Percentiles rank a stretch among this genome's conserved stretches.
Evolutionary conservation across 257 asterid genomes (phyloP).

Genomic region (Lycium barbarum): DNA sequence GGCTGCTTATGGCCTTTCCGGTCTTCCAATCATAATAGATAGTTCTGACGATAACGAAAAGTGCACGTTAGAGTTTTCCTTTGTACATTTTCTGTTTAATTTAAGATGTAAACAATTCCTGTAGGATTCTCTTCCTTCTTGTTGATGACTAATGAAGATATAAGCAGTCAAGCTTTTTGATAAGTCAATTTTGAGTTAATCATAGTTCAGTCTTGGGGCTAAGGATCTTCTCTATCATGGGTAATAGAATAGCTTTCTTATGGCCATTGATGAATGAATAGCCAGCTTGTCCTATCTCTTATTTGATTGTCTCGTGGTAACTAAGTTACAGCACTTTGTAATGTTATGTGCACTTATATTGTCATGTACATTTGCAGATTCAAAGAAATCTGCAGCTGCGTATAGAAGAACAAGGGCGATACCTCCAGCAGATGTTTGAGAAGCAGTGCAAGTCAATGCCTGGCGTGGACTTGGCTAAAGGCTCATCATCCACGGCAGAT

Average conservation of each 20-base stretch:
- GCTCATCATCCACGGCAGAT: slow-evolving; percentile 54
- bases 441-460: slow-evolving; percentile 69
- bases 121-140: slow-evolving; percentile 6
- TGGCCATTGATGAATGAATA: background rate
- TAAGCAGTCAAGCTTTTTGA: background rate
- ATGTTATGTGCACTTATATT: background rate
- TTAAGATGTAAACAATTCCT: background rate
- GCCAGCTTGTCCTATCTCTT: background rate
- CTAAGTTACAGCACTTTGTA: background rate
- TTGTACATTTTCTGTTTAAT: background rate
- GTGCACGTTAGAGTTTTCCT: background rate
- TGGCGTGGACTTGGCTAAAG: slow-evolving; percentile 57
- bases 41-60: background rate
- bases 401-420: slow-evolving; percentile 87
- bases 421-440: slow-evolving; percentile 92
- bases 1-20: slow-evolving; percentile 3
- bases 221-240: background rate
- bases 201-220: background rate
- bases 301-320: slow-evolving; percentile 14
- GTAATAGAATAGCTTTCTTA: background rate
- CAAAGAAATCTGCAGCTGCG: slow-evolving; percentile 93
- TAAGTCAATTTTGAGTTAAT: background rate
- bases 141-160: background rate
- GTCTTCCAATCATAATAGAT: background rate
- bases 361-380: slow-evolving; percentile 57